Base-by-base conservation (phyloP, 2,329 filamentous ascomycete species). In the Exophiala bonariae region DNA sequence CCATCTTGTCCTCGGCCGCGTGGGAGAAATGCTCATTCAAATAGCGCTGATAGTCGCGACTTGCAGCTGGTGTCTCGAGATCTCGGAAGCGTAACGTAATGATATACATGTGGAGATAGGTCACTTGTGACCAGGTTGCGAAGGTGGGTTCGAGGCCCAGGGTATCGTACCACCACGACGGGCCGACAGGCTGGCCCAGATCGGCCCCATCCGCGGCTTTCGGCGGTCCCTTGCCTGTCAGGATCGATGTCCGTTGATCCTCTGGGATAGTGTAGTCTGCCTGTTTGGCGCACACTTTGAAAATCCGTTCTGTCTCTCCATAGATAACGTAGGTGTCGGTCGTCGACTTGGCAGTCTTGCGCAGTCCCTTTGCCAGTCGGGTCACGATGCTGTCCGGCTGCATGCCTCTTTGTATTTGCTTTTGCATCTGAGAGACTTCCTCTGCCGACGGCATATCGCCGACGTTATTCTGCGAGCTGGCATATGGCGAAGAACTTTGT, bases 81-180 rank as follows among this genome's bases (percentile, higher is more conserved):
- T 84, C 85, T 56, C 93, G 87, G 59, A 96, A 75, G 47, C 91
- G 86, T 37, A 88, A 86, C 45, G 88, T 87, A 50, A 97, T 71
- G 49, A 96, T 80, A 75, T 96, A 97, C 79, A 99, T 87, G 75
- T 99, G 92, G 49, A 99, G 79, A 78, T 96, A 95, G 28, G 91
- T 93, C 35, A 97, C 85, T 69, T 97, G 91, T 16, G 90, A 88
- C 93, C 93, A 99, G 47, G 88, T 92, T 64, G 85, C 91, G 69
- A 99, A 99, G 0, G 90, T 97, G 1, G 90, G 88, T 23, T 80
- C 77, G 14, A 99, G 81, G 31, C 49, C 47, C 16, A 52, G 4
- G 7, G 43, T 43, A 19, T 77, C 75, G 42, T 49, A 55, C 52
- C 52, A 55, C 52, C 52, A 55, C 23, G 52, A 41, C 10, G 49